Evolutionary conservation across 495 filamentous ascomycete genomes (phyloP), one percentile per base, ranked within the genome.

Genomic region (Aspergillus sclerotiicarbonarius): DNA sequence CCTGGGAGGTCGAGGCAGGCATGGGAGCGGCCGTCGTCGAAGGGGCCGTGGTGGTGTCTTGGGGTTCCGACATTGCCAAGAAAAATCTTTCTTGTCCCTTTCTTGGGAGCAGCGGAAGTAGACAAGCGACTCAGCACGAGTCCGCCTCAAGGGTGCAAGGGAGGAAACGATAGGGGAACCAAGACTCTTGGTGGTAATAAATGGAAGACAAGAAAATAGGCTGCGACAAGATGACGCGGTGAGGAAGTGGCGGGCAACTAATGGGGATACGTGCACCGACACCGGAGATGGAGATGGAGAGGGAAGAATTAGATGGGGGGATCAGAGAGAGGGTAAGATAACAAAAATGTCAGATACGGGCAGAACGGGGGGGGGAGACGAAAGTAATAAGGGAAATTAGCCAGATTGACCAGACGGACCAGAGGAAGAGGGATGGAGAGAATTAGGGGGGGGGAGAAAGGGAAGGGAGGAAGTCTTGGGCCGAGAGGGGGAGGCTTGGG

Each of bases 1-100:
- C 72, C 53, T 66, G 60, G 44, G 54, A 37, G 60, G 63, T 57
- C 58, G 73, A 61, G 21, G 64, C 63, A 32, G 71, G 57, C 44
- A 66, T 60, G 52, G 74, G 60, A 35, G 67, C 67, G 29, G 64
- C 56, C 56, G 58, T 37, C n/a, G 62, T 58, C 35, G 61, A 53
- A 50, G 47, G 47, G 51, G 62, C 37, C 39, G 58, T 51, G 16
- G 59, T 65, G 43, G 56, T 60, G 59, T 63, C 64, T 62, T 67
- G 64, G 58, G 52, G 53, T 62, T 67, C 67, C 67, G 64, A 67
- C 64, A 67, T 67, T 63, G 66, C 67, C 67, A 70, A 70, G 64
- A 64, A 62, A 62, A 62, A 20, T 50, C 25, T 59, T 56, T 61
- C 62, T 67, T 65, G 59, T 64, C 62, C 54, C 55, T 63, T 51